Percentiles rank a stretch among this genome's conserved stretches.
These are phyloP conservation scores for Cutaneotrichosporon arboriforme DNA, from an alignment of 1,284 basidiomycete genomes.

Conservation along the genomic window DNA sequence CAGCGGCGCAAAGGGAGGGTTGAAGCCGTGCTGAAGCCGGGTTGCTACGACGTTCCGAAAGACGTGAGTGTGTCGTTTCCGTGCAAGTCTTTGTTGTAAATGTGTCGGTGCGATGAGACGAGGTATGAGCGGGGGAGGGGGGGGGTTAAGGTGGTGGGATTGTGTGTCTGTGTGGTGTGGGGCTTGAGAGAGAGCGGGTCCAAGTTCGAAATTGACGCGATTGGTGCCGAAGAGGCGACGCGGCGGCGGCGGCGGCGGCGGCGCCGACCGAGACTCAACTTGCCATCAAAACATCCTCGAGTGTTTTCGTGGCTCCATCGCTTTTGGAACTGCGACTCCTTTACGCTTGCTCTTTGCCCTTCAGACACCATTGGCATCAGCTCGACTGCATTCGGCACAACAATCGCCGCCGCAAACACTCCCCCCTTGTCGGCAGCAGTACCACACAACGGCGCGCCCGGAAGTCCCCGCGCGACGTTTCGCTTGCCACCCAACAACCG, in stretches of 20 bases:
- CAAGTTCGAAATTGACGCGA: slow-evolving; percentile 1
- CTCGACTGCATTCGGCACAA: neutral
- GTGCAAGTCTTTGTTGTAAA: no score
- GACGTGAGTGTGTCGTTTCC: no score
- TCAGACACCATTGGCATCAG: neutral
- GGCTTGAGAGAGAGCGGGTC: no score
- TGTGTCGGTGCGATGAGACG: no score
- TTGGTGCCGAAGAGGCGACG: slow-evolving; percentile 10
- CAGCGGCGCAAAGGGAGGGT: neutral
- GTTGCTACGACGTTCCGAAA: no score
- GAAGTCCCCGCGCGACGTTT: no score
- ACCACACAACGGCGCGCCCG: no score
- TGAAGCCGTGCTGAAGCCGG: no score
- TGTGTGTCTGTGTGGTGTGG: no score
- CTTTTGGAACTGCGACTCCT: neutral
- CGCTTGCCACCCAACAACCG: neutral
- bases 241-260: slow-evolving; percentile 1
- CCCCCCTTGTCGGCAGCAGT: neutral
- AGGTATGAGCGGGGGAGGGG: no score
- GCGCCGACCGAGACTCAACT: neutral
- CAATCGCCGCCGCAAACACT: neutral
- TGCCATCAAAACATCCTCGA: neutral
- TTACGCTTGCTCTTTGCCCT: neutral
- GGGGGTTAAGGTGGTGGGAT: no score
- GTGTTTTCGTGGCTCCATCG: neutral